These are phyloP conservation scores for Catharanthus roseus DNA, from an alignment of 257 asterid species.

Conservation along the genomic window DNA sequence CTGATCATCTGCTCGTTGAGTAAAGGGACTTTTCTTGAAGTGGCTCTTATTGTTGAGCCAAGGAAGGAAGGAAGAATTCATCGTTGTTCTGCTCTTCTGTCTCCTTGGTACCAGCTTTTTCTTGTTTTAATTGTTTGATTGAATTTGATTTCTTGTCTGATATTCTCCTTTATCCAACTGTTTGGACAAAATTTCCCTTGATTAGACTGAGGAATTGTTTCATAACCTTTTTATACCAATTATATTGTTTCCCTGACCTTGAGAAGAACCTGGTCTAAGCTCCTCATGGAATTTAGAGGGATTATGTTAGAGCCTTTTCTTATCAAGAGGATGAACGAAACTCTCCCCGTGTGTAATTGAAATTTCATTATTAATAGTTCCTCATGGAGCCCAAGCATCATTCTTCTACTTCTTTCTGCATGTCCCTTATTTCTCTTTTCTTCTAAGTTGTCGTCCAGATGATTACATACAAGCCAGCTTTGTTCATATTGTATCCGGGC, in stretches of 20 bases:
- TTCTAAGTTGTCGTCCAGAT: neutral
- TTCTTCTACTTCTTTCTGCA: neutral
- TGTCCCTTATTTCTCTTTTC: neutral
- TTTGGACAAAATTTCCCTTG: neutral
- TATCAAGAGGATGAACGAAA: neutral
- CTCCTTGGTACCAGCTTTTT: constrained; percentile 4
- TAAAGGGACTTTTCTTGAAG: neutral
- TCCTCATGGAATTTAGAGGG: neutral
- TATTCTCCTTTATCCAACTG: neutral
- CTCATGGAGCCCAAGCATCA: neutral
- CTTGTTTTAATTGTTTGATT: neutral
- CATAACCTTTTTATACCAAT: neutral
- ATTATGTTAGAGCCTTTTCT: neutral
- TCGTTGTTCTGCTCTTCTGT: constrained; percentile 9
- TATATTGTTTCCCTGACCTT: neutral
- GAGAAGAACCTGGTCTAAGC: neutral
- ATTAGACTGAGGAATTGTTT: neutral
- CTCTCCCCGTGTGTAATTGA: neutral
- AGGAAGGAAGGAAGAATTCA: constrained; percentile 9
- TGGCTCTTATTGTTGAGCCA: constrained; percentile 2
- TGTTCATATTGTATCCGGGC: too few species aligned
- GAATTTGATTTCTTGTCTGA: neutral
- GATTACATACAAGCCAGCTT: too few species aligned
- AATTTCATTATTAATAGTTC: neutral
- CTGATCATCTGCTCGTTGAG: neutral